phyloP scores from a whole-genome alignment of 176 grass and related monocot species.

The Typha latifolia region DNA sequence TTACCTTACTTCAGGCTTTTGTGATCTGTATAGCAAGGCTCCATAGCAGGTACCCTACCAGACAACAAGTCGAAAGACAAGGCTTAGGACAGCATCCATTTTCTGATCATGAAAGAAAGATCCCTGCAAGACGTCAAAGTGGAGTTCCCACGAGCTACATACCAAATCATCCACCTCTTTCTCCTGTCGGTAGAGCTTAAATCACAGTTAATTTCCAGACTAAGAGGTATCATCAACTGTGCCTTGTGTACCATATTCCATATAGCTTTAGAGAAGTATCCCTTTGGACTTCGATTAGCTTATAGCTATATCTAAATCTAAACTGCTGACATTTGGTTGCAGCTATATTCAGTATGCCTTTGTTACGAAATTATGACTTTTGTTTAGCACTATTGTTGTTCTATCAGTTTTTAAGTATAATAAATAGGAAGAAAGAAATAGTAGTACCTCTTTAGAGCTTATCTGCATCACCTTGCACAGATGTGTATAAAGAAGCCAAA shows the following conservation, averaged over 20 bases:
- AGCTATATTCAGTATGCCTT: neutral
- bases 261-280: conserved; percentile 18
- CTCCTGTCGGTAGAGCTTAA: conserved; percentile 79
- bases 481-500: too few relatives aligned
- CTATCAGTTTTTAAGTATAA: neutral
- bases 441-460: neutral
- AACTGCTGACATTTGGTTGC: neutral
- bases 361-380: neutral
- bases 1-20: conserved; percentile 69
- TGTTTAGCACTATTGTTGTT: neutral
- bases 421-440: neutral
- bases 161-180: conserved; percentile 57
- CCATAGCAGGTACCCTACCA: conserved; percentile 36
- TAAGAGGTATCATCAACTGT: conserved; percentile 12
- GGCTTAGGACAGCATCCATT: conserved; percentile 24
- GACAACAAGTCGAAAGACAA: conserved; percentile 26
- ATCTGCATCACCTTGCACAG: neutral
- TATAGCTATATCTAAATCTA: conserved; percentile 35
- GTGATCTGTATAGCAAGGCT: conserved; percentile 72
- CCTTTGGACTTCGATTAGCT: conserved; percentile 16
- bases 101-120: conserved; percentile 32
- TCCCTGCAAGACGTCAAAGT: conserved; percentile 20
- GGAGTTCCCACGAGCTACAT: conserved; percentile 51
- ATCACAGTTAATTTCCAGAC: conserved; percentile 19
- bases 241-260: conserved; percentile 30